A percentile compares a stretch with the other conserved stretches of the same genome.
Conservation (phyloP, 1,284 basidiomycete species). For the Austroboletus niveus region DNA sequence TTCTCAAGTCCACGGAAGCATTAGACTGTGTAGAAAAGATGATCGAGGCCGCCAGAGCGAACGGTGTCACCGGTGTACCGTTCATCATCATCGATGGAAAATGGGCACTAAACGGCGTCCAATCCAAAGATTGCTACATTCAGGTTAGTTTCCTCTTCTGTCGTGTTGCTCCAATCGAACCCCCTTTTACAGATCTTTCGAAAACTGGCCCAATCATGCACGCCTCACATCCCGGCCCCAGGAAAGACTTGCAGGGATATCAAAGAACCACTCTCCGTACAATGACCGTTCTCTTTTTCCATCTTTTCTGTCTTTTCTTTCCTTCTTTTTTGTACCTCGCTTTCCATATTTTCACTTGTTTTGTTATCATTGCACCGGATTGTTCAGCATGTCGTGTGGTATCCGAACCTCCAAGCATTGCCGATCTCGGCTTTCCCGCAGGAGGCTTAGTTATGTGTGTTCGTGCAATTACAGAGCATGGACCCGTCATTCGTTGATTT, state of each 20-base stretch:
- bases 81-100: conserved; percentile 77
- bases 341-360: background rate
- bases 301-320: background rate
- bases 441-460: conserved; percentile 14
- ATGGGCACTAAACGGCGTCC: conserved; percentile 77
- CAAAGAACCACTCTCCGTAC: conserved; percentile 25
- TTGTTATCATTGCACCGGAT: conserved; percentile 15
- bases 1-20: conserved; percentile 67
- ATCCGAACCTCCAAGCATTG: conserved; percentile 11
- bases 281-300: conserved; percentile 14
- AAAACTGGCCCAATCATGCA: conserved; percentile 26
- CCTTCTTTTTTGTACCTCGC: background rate
- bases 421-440: conserved; percentile 13
- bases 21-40: conserved; percentile 67
- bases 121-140: conserved; percentile 67
- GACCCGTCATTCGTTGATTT: conserved; percentile 14
- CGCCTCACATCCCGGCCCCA: conserved; percentile 2
- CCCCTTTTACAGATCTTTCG: conserved; percentile 24
- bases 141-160: conserved; percentile 46
- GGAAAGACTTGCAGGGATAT: conserved; percentile 19
- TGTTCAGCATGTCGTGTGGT: conserved; percentile 15
- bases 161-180: background rate
- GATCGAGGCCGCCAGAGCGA: conserved; percentile 62
- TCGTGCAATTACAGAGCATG: conserved; percentile 14
- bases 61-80: conserved; percentile 78